phyloP scores from a whole-genome alignment of 257 asterid genomes.

The Forsythia suspensa region DNA sequence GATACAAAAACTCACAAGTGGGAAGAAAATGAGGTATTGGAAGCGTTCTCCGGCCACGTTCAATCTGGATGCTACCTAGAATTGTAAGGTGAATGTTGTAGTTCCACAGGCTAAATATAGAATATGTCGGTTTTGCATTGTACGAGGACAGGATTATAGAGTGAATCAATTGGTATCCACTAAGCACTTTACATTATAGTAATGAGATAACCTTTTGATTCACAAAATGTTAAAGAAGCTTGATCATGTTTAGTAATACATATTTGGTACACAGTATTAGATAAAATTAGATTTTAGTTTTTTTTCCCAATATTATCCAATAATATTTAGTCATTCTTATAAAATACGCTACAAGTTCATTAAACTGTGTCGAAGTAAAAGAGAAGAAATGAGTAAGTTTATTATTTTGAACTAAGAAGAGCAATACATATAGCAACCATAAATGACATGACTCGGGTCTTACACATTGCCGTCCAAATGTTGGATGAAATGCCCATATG shows the following conservation, averaged over 20 bases:
- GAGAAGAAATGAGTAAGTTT: no score
- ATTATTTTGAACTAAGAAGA: no score
- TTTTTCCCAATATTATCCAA: not conserved
- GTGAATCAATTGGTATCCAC: not conserved
- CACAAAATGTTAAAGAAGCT: not conserved
- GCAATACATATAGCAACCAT: no score
- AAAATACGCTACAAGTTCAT: no score
- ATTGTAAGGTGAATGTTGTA: constrained; percentile 25
- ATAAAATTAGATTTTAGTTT: not conserved
- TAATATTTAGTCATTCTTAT: no score
- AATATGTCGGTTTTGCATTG: not conserved
- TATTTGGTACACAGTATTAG: not conserved
- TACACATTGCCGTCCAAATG: no score
- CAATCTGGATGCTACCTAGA: constrained; percentile 71
- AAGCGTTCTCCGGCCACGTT: constrained; percentile 59
- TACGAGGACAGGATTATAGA: not conserved
- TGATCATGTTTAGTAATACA: not conserved
- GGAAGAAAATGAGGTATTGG: constrained; percentile 45
- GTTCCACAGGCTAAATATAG: not conserved
- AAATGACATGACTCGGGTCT: no score
- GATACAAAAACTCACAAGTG: constrained; percentile 47
- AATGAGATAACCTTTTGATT: not conserved
- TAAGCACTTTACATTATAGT: not conserved
- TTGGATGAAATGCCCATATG: no score
- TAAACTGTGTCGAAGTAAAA: no score